Evolutionary conservation across 2,329 filamentous ascomycete species (phyloP).

Genomic region (Arthrocladium fulminans): DNA sequence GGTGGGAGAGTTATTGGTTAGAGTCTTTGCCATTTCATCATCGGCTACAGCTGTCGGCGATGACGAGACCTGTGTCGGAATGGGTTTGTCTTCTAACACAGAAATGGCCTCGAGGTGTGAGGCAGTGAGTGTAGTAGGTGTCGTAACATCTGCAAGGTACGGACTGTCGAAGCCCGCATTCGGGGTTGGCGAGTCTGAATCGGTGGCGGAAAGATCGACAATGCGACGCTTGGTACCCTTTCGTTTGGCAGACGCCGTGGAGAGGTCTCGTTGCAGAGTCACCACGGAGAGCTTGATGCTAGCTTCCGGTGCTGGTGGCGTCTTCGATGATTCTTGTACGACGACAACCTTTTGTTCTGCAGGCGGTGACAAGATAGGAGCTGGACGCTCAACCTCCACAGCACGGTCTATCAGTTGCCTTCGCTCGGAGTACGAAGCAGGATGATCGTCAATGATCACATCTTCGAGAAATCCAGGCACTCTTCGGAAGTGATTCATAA

Average conservation of each 20-base stretch:
- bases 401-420: conserved; percentile 75
- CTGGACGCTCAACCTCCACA: conserved; percentile 63
- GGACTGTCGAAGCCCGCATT: not conserved
- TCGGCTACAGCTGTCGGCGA: not conserved
- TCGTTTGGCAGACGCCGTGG: conserved; percentile 31
- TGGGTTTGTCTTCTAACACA: not conserved
- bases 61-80: not conserved
- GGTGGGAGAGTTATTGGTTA: conserved; percentile 15
- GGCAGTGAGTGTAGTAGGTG: not conserved
- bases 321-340: conserved; percentile 8
- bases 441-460: conserved; percentile 74
- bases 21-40: conserved; percentile 3
- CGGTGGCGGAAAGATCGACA: conserved; percentile 43
- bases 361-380: conserved; percentile 58
- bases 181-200: not conserved
- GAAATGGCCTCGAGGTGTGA: not conserved
- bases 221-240: conserved; percentile 50
- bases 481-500: conserved; percentile 91
- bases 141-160: not conserved
- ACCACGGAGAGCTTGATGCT: not conserved
- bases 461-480: conserved; percentile 87
- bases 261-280: conserved; percentile 2
- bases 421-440: conserved; percentile 75
- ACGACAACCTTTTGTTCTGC: conserved; percentile 30
- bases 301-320: not conserved